Evolutionary conservation across 495 filamentous ascomycete genomes (phyloP).

Genomic region (Aspergillus cavernicola): DNA sequence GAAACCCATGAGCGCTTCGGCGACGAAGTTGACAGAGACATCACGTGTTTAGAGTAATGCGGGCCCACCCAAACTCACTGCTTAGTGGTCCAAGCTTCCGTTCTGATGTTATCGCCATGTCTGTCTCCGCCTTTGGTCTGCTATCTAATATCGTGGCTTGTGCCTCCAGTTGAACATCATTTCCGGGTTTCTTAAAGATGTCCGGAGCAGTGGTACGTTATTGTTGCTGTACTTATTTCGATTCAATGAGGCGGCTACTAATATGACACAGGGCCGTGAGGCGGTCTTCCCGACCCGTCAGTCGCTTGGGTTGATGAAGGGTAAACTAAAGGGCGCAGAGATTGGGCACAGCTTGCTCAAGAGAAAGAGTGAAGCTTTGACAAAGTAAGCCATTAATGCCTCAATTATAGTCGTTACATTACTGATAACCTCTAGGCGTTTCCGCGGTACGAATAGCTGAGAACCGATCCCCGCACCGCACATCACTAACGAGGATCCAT

Average conservation of each 20-base stretch:
- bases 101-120: constrained; percentile 22
- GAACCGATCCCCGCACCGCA: constrained; percentile 22
- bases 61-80: too few species aligned
- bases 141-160: constrained; percentile 14
- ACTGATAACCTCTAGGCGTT: constrained; percentile 56
- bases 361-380: constrained; percentile 89
- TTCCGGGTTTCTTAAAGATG: constrained; percentile 34
- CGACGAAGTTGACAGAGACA: constrained; percentile 25
- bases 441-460: constrained; percentile 61
- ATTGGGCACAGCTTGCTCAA: constrained; percentile 83
- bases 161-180: constrained; percentile 14
- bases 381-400: constrained; percentile 58
- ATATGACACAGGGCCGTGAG: constrained; percentile 52
- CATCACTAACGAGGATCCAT: constrained; percentile 23
- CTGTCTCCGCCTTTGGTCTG: constrained; percentile 10
- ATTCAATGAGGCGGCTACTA: not conserved
- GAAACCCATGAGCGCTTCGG: constrained; percentile 14
- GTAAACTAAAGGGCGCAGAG: constrained; percentile 96
- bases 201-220: constrained; percentile 54
- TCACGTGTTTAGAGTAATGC: constrained; percentile 31
- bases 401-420: not conserved
- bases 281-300: constrained; percentile 98
- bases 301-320: constrained; percentile 94
- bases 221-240: not conserved
- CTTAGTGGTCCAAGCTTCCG: constrained; percentile 27